These are phyloP conservation scores for Blastomyces emzantsi DNA, from an alignment of 2,329 filamentous ascomycete species.

Conservation along the genomic window DNA sequence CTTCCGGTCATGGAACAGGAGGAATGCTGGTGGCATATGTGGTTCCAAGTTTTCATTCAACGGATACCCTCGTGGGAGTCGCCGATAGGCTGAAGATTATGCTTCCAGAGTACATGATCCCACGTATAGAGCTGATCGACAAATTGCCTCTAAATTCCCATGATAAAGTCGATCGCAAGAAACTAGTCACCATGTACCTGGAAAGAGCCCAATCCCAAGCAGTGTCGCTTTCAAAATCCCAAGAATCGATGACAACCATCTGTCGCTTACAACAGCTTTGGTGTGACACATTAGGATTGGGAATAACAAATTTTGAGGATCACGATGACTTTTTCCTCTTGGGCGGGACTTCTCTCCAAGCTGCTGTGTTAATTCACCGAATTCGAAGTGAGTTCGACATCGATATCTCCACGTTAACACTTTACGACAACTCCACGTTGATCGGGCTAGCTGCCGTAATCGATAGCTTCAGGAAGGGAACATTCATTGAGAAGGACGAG, in stretches of 20 bases:
- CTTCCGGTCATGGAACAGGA: slow-evolving; percentile 12
- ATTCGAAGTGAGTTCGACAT: slow-evolving; percentile 15
- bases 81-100: slow-evolving; percentile 50
- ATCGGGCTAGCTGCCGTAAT: slow-evolving; percentile 12
- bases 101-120: slow-evolving; percentile 61
- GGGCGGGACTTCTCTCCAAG: slow-evolving; percentile 20
- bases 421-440: slow-evolving; percentile 20
- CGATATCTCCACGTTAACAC: slow-evolving; percentile 15
- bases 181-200: slow-evolving; percentile 13
- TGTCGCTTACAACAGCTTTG: slow-evolving; percentile 8
- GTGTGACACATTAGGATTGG: slow-evolving; percentile 11
- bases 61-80: slow-evolving; percentile 42
- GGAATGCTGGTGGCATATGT: slow-evolving; percentile 19
- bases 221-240: neutral
- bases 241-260: slow-evolving; percentile 7
- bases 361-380: slow-evolving; percentile 16
- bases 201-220: slow-evolving; percentile 5
- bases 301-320: neutral
- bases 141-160: slow-evolving; percentile 63
- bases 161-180: slow-evolving; percentile 49
- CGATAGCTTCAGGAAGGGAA: slow-evolving; percentile 4
- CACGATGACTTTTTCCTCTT: slow-evolving; percentile 20
- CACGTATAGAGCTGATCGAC: slow-evolving; percentile 57
- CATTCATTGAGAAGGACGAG: slow-evolving; percentile 12
- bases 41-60: slow-evolving; percentile 39